Evolutionary conservation across 805 yeast genomes (phyloP).

Genomic region (Yarrowia osloensis): DNA sequence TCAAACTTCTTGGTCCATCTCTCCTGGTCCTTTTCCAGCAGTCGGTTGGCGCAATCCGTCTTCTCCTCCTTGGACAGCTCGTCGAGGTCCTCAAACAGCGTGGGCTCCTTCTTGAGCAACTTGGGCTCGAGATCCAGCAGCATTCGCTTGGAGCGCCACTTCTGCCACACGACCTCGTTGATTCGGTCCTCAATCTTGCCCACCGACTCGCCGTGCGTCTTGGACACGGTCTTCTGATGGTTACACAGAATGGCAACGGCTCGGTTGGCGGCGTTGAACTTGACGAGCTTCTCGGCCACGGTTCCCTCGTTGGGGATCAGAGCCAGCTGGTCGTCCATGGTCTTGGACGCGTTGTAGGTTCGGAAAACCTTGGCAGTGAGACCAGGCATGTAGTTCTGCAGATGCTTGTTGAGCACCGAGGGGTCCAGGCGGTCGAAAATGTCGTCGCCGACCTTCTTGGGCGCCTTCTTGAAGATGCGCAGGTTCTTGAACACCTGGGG

Average conservation of each 20-base stretch:
- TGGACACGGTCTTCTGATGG: conserved; percentile 91
- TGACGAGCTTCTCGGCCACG: conserved; percentile 81
- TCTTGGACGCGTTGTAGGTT: conserved; percentile 93
- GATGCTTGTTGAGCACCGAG: conserved; percentile 73
- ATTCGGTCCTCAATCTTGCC: conserved; percentile 76
- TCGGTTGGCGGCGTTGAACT: conserved; percentile 91
- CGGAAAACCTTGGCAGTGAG: conserved; percentile 96
- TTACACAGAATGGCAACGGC: conserved; percentile 95
- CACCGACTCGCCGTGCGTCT: conserved; percentile 78
- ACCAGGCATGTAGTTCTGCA: conserved; percentile 89
- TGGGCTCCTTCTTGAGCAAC: conserved; percentile 52
- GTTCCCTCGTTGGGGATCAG: conserved; percentile 83
- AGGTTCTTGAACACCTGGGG: conserved; percentile 88
- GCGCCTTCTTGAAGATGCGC: conserved; percentile 81
- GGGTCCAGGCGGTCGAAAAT: conserved; percentile 90
- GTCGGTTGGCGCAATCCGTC: conserved; percentile 55
- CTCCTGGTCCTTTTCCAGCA: conserved; percentile 67
- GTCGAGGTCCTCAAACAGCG: conserved; percentile 66
- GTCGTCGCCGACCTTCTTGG: conserved; percentile 90
- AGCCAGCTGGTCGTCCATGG: conserved; percentile 94
- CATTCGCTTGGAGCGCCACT: conserved; percentile 69
- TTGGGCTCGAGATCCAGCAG: conserved; percentile 64
- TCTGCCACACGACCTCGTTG: conserved; percentile 83
- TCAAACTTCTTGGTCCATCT: conserved; percentile 63
- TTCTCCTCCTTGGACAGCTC: conserved; percentile 69